Conservation (phyloP, 23 red algal genomes). For the Gracilaria domingensis region DNA sequence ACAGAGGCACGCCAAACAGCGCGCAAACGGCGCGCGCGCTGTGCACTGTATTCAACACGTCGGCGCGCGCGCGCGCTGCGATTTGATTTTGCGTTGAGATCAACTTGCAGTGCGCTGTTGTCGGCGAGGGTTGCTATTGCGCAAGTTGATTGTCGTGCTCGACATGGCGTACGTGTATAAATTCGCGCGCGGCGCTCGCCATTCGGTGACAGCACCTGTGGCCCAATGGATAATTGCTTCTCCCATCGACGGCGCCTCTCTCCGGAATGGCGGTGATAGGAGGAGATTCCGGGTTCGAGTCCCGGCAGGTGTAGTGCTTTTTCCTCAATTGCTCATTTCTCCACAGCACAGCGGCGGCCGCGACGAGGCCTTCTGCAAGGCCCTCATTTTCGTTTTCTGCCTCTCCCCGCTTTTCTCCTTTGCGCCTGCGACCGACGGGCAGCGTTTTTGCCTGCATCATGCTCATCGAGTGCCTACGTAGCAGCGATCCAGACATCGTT, state of each 20-base stretch:
- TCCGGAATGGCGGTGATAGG: constrained; percentile 49
- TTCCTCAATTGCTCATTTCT: too few species aligned
- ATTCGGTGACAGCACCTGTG: constrained; percentile 24
- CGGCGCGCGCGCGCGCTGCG: neutral
- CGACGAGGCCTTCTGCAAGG: too few species aligned
- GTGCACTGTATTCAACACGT: neutral
- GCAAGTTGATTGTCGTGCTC: constrained; percentile 21
- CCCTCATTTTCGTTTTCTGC: too few species aligned
- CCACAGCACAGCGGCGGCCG: too few species aligned
- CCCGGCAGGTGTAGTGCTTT: constrained; percentile 40
- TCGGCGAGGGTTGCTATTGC: too few species aligned
- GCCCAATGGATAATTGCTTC: constrained; percentile 65
- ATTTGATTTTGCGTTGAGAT: constrained; percentile 14
- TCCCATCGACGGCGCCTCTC: constrained; percentile 57
- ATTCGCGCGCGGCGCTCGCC: neutral
- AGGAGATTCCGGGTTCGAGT: constrained; percentile 69
- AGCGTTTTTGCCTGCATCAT: too few species aligned
- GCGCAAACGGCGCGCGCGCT: neutral
- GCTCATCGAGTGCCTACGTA: too few species aligned
- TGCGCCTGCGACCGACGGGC: too few species aligned
- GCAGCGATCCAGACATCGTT: too few species aligned
- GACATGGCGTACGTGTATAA: neutral
- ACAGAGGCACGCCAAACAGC: neutral
- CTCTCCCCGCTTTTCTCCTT: too few species aligned
- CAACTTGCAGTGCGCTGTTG: neutral